Percentiles rank a stretch among this genome's conserved stretches.
Conservation (phyloP, 225 moss, liverwort and hornwort genomes). For the Asterella californica region DNA sequence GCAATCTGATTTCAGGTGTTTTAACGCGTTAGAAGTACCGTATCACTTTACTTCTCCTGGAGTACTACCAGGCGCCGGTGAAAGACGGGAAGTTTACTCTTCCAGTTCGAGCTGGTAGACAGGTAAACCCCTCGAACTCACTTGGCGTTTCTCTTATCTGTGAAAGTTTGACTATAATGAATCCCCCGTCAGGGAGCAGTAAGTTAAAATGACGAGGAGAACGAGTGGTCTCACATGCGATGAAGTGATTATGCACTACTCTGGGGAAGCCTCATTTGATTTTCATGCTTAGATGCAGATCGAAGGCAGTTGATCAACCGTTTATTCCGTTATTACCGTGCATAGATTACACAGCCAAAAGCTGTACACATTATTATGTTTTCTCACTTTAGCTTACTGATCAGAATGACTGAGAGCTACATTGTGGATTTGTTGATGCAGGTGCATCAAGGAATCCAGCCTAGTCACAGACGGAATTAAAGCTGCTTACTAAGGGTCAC, state of each 20-base stretch:
- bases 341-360: no score
- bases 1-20: neutral
- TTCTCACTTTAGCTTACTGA: neutral
- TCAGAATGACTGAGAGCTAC: neutral
- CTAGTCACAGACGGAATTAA: slow-evolving; percentile 93
- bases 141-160: neutral
- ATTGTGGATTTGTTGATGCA: slow-evolving; percentile 24
- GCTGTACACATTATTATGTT: neutral
- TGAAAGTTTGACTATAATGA: neutral
- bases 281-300: no score
- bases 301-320: no score
- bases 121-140: slow-evolving; percentile 41
- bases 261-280: no score
- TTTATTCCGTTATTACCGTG: no score
- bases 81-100: slow-evolving; percentile 90
- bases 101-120: slow-evolving; percentile 87
- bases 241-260: no score
- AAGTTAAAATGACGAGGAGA: no score
- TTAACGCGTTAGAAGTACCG: neutral
- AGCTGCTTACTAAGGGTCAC: slow-evolving; percentile 96
- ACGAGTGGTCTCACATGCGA: no score
- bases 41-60: neutral
- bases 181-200: no score
- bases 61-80: slow-evolving; percentile 54
- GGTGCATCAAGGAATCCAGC: slow-evolving; percentile 84